Evolutionary conservation across 371 early-diverging fungal species (phyloP), one percentile per base, ranked within the genome.

Genomic region (Mucor lusitanicus): DNA sequence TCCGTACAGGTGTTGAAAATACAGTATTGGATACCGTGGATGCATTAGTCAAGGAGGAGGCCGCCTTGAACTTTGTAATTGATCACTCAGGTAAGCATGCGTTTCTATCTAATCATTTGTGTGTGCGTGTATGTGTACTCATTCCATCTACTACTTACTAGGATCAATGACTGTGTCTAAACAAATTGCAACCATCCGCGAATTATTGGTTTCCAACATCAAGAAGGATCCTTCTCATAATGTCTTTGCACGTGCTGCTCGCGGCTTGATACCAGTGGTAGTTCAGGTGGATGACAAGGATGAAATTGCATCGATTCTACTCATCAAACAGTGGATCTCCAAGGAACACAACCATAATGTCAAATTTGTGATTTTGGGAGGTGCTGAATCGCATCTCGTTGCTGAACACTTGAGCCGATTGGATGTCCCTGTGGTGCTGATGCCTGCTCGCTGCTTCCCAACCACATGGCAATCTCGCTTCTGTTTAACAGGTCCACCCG

Each of bases 301-400:
- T 74, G 91, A 91, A 68, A 92, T 92, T 44, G 80, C 87, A 17
- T 70, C 71, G 32, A 64, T 92, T 28, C 69, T 91, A 27, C 71
- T 74, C 32, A 76, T 93, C 59, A 89, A 90, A 67, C 76, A 82
- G 21, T 59, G 76, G 1, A 64, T 81, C 7, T 2, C 54, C 7
- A 61, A 63, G 21, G 63, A 64, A 12, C 60, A 68, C 19, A 53
- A 54, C 5, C 15, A 39, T 6, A 21, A 72, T 46, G 80, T 87
- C 33, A 73, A 80, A 33, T 79, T 87, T 61, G 74, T 87, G 9
- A 75, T 91, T 50, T 60, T 84, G 11, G 91, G 94, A 28, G 94
- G 90, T 11, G 80, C 86, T n/a, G 95, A 94, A 71, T 88, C 94
- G 9, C 84, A 89, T 80, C 65, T 86, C 3, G 87, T 92, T 0